Percentiles rank a stretch among this genome's conserved stretches.
phyloP scores from a whole-genome alignment of 352 stramenopile species.

The Globisporangium radiosum region DNA sequence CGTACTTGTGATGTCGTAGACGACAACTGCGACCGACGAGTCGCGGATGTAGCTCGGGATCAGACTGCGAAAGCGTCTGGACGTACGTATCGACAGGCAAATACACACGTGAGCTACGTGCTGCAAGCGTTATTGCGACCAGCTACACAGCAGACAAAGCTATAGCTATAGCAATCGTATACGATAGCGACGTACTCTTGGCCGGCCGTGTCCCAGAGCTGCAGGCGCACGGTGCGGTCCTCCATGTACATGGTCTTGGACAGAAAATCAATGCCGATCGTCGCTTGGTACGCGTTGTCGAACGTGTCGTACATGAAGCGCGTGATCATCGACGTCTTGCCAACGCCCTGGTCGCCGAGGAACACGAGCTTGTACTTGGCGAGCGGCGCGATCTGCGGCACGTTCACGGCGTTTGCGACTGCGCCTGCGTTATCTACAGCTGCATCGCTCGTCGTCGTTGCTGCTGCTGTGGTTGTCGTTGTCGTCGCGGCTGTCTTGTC shows the following conservation, averaged over 20 bases:
- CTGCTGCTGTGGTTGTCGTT: neutral
- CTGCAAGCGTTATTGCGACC: too few species aligned
- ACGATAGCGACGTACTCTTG: constrained; percentile 85
- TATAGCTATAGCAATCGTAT: too few species aligned
- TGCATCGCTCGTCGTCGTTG: constrained; percentile 5
- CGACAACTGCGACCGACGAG: constrained; percentile 98
- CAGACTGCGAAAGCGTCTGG: constrained; percentile 88
- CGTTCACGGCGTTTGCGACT: constrained; percentile 25
- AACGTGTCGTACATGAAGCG: constrained; percentile 99
- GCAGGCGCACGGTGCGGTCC: constrained; percentile 96
- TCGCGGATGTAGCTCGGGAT: constrained; percentile 98
- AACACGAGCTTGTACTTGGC: constrained; percentile 95
- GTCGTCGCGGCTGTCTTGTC: constrained; percentile 7
- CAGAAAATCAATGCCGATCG: constrained; percentile 99
- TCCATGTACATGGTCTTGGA: constrained; percentile 99
- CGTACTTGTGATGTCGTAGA: constrained; percentile 99
- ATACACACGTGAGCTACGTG: neutral
- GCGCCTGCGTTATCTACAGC: constrained; percentile 3
- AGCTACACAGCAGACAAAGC: too few species aligned
- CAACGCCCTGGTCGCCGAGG: constrained; percentile 95
- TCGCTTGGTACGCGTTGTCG: constrained; percentile 97
- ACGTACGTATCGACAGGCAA: constrained; percentile 4
- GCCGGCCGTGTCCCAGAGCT: constrained; percentile 98
- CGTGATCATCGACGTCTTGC: constrained; percentile 99
- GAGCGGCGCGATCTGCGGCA: constrained; percentile 85